Conservation (phyloP, 129 eudicot species). For the Heracleum sosnowskyi region DNA sequence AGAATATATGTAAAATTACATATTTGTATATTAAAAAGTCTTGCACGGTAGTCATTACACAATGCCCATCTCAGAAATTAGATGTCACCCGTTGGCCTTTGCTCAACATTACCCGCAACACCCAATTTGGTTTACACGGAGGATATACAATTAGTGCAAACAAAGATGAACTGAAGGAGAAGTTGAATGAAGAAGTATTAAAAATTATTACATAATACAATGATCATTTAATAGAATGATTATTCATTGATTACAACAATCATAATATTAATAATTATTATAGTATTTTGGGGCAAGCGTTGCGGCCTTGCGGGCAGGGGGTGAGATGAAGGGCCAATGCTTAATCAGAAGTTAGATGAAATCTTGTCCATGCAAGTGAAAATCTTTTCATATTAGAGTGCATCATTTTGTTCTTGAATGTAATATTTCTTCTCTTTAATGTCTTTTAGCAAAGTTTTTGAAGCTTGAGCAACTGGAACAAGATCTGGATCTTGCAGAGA, state of each 20-base stretch:
- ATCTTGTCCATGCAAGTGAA: background rate
- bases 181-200: too few species aligned
- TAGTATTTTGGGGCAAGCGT: too few species aligned
- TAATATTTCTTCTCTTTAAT: background rate
- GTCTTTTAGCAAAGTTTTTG: conserved; percentile 75
- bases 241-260: too few species aligned
- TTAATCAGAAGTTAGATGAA: too few species aligned
- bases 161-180: too few species aligned
- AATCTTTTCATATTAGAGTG: background rate
- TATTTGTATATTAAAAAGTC: background rate
- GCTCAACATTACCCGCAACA: background rate
- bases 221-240: too few species aligned
- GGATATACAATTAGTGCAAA: too few species aligned
- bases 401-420: background rate
- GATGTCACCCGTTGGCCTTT: background rate
- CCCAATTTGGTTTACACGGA: background rate
- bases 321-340: too few species aligned
- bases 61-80: background rate
- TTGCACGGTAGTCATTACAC: background rate
- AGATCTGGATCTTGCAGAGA: conserved; percentile 61
- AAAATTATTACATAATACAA: too few species aligned
- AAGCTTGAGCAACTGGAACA: conserved; percentile 93
- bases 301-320: too few species aligned
- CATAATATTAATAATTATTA: too few species aligned
- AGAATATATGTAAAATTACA: too few species aligned